These are phyloP conservation scores for Irpex sp. DNA, from an alignment of 1,284 basidiomycete genomes.

Conservation along the genomic window DNA sequence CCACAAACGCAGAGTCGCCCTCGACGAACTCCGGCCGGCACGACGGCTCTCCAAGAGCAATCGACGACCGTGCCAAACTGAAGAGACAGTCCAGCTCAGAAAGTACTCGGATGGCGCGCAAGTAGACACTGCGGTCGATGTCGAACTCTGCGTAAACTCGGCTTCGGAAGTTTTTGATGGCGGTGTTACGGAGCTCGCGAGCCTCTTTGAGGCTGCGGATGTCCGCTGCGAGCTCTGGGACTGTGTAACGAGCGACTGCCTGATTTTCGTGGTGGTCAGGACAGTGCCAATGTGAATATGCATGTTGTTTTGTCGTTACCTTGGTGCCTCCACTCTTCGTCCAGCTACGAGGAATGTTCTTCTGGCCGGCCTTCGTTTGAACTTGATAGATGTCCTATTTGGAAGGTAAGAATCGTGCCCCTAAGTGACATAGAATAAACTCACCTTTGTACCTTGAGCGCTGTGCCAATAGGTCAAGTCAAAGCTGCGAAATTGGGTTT, in stretches of 20 bases:
- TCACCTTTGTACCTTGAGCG: slow-evolving; percentile 72
- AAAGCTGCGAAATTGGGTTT: slow-evolving; percentile 27
- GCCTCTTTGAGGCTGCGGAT: slow-evolving; percentile 88
- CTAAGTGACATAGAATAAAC: background rate
- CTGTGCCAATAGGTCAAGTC: slow-evolving; percentile 81
- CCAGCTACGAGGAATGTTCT: slow-evolving; percentile 79
- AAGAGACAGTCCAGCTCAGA: slow-evolving; percentile 93
- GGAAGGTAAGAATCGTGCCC: background rate
- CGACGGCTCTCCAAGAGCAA: slow-evolving; percentile 85
- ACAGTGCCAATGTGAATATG: background rate
- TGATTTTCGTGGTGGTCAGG: slow-evolving; percentile 23
- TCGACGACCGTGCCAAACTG: slow-evolving; percentile 86
- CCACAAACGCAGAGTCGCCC: slow-evolving; percentile 69
- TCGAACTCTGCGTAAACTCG: slow-evolving; percentile 86
- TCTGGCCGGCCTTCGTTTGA: slow-evolving; percentile 55
- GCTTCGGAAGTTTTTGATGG: slow-evolving; percentile 78
- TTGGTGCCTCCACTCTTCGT: slow-evolving; percentile 79
- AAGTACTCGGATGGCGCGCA: slow-evolving; percentile 71
- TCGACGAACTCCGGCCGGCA: slow-evolving; percentile 90
- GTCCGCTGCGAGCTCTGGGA: slow-evolving; percentile 64
- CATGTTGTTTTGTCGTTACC: slow-evolving; percentile 30
- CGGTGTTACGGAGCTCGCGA: slow-evolving; percentile 75
- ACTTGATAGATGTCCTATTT: slow-evolving; percentile 83
- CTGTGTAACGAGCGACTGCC: slow-evolving; percentile 72
- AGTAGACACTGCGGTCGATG: slow-evolving; percentile 74